A percentile compares a stretch with the other conserved stretches of the same genome.
These are phyloP conservation scores for Plantago coronopus DNA, from an alignment of 305 asterid genomes.

Conservation along the genomic window DNA sequence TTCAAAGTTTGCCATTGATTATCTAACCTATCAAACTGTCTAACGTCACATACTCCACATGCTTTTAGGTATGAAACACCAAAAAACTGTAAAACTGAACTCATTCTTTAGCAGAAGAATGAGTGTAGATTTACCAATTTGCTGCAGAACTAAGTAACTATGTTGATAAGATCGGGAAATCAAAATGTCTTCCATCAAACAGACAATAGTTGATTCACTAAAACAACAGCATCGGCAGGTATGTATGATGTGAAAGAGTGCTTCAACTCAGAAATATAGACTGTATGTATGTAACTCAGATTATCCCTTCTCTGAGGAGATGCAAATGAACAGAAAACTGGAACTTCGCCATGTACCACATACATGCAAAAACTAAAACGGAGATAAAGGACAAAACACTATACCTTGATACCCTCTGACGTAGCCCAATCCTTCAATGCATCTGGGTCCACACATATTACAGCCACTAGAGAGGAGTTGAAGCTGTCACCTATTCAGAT, in stretches of 20 bases:
- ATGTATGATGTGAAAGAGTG: not conserved
- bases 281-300: not conserved
- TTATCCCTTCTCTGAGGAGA: not conserved
- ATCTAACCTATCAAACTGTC: not conserved
- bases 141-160: not conserved
- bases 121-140: too few relatives aligned
- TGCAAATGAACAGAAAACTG: too few relatives aligned
- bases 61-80: not conserved
- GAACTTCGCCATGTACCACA: too few relatives aligned
- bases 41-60: not conserved
- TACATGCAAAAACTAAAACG: not conserved
- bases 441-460: constrained; percentile 83
- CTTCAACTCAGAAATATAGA: too few relatives aligned
- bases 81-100: not conserved
- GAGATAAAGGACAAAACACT: constrained; percentile 12
- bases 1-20: constrained; percentile 1
- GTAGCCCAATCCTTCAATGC: constrained; percentile 82
- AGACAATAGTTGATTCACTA: not conserved
- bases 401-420: constrained; percentile 83
- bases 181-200: not conserved
- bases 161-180: not conserved
- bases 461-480: constrained; percentile 79
- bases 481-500: constrained; percentile 80
- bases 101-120: too few relatives aligned
- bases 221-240: not conserved